Percentiles rank a stretch among this genome's conserved stretches.
Conservation (phyloP, 2,329 filamentous ascomycete genomes). For the Alternaria brassicae region DNA sequence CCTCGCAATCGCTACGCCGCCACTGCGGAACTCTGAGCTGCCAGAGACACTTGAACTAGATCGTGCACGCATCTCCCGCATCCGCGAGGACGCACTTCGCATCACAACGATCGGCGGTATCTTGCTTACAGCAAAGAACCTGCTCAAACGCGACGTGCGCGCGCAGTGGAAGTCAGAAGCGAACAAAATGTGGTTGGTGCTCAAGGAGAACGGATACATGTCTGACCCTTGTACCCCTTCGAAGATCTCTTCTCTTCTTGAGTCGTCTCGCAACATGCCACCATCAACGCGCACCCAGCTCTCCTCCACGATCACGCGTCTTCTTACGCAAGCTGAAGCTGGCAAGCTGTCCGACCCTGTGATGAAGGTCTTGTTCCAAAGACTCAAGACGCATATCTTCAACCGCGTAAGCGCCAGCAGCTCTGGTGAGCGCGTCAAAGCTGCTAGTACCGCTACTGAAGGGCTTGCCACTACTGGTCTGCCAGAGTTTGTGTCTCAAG, state of each 20-base stretch:
- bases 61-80: slow-evolving; percentile 65
- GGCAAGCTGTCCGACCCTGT: slow-evolving; percentile 65
- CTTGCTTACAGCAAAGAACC: slow-evolving; percentile 79
- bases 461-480: slow-evolving; percentile 73
- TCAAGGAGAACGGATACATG: slow-evolving; percentile 67
- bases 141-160: slow-evolving; percentile 81
- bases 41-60: slow-evolving; percentile 80
- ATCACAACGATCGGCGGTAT: slow-evolving; percentile 78
- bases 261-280: slow-evolving; percentile 59
- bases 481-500: slow-evolving; percentile 74
- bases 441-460: slow-evolving; percentile 72
- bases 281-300: slow-evolving; percentile 55
- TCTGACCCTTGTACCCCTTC: slow-evolving; percentile 59
- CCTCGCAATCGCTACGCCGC: slow-evolving; percentile 71
- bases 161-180: slow-evolving; percentile 79
- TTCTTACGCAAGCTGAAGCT: slow-evolving; percentile 60
- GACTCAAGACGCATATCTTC: slow-evolving; percentile 71
- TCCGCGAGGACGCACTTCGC: slow-evolving; percentile 65
- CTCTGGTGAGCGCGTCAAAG: slow-evolving; percentile 73
- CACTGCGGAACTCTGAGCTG: slow-evolving; percentile 62
- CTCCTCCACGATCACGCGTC: slow-evolving; percentile 55
- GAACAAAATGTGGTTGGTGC: slow-evolving; percentile 71
- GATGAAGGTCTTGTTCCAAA: slow-evolving; percentile 71
- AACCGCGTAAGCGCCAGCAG: slow-evolving; percentile 69
- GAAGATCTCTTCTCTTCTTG: slow-evolving; percentile 58